Evolutionary conservation across 352 stramenopile genomes (phyloP).

Genomic region (Phytopythium oedochilum): DNA sequence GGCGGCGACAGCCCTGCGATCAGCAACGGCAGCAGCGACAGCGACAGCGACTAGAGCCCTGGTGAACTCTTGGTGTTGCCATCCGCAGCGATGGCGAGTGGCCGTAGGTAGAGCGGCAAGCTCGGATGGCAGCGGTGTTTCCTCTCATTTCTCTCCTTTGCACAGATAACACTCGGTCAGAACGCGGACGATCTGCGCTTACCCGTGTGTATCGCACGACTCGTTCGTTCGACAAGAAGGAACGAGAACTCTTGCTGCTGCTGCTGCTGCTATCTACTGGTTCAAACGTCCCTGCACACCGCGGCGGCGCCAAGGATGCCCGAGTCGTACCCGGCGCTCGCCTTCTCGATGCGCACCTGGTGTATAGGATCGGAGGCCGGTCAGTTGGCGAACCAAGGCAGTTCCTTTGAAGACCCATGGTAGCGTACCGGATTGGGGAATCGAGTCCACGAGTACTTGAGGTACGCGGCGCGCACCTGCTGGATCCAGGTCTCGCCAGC

Average conservation of each 20-base stretch:
- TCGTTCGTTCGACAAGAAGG: too few relatives aligned
- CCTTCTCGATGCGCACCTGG: conserved; percentile 73
- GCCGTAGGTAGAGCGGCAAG: background rate
- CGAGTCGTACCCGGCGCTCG: conserved; percentile 76
- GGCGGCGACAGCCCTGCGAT: conserved; percentile 60
- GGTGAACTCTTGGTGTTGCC: too few relatives aligned
- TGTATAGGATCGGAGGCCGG: background rate
- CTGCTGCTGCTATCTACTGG: too few relatives aligned
- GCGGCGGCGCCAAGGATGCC: conserved; percentile 77
- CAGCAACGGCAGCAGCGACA: conserved; percentile 45
- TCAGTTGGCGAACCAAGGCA: background rate
- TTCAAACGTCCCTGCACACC: conserved; percentile 13
- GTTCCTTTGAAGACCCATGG: too few relatives aligned
- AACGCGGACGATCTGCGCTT: background rate
- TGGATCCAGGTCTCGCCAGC: conserved; percentile 64
- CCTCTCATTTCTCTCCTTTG: background rate
- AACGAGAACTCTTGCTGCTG: too few relatives aligned
- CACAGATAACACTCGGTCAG: background rate
- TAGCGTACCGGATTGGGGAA: conserved; percentile 66
- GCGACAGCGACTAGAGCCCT: conserved; percentile 49
- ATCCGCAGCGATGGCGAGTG: too few relatives aligned
- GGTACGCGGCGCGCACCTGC: conserved; percentile 50
- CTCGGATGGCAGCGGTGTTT: background rate
- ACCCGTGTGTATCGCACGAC: background rate
- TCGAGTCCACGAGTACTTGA: conserved; percentile 69